A percentile compares a stretch with the other conserved stretches of the same genome.
Conservation (phyloP, 164 flowering plant genomes). For the Saururus chinensis region DNA sequence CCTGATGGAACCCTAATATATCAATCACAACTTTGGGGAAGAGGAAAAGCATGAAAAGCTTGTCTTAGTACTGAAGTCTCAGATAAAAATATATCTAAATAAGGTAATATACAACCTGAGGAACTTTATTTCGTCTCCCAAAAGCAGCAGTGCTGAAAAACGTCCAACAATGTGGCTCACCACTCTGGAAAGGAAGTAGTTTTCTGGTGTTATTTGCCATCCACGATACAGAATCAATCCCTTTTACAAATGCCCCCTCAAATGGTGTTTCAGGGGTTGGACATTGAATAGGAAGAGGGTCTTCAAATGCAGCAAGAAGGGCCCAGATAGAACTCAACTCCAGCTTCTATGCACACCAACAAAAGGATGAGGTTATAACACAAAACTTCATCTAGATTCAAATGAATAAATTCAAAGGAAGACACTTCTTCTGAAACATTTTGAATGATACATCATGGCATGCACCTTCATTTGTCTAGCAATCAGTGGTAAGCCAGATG, state of each 20-base stretch:
- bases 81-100: not conserved
- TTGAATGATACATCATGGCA: not conserved
- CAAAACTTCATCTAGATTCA: no score
- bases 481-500: slow-evolving; percentile 83
- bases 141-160: slow-evolving; percentile 80
- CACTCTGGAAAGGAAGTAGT: slow-evolving; percentile 27
- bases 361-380: not conserved
- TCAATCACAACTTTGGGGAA: not conserved
- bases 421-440: not conserved
- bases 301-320: slow-evolving; percentile 90
- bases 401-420: no score
- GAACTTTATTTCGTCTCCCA: slow-evolving; percentile 81
- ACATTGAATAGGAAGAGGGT: slow-evolving; percentile 61
- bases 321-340: slow-evolving; percentile 94
- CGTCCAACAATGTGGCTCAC: slow-evolving; percentile 86
- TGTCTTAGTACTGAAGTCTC: not conserved
- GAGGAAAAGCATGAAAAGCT: not conserved
- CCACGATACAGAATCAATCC: slow-evolving; percentile 86
- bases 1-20: slow-evolving; percentile 28
- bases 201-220: slow-evolving; percentile 86
- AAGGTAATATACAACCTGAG: slow-evolving; percentile 49
- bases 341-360: slow-evolving; percentile 43
- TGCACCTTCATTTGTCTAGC: slow-evolving; percentile 96
- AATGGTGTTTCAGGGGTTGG: slow-evolving; percentile 25
- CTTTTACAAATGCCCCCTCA: slow-evolving; percentile 95